phyloP scores from a whole-genome alignment of 805 yeast genomes.

The Ogataea minuta region DNA sequence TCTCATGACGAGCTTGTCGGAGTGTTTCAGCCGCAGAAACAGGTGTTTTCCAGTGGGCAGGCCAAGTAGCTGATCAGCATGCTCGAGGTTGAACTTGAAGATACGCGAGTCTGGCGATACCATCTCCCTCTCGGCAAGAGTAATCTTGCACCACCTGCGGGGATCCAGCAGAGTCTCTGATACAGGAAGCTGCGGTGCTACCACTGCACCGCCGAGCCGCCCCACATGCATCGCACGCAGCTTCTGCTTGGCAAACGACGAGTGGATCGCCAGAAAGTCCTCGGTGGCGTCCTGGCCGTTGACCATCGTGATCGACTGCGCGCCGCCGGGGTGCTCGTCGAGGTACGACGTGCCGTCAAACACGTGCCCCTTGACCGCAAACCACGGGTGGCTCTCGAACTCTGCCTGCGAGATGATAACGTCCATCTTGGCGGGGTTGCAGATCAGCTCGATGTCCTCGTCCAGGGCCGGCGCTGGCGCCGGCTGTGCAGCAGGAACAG shows the following conservation, averaged over 20 bases:
- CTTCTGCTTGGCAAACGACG: conserved; percentile 29
- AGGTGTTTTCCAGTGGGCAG: conserved; percentile 35
- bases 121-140: conserved; percentile 21
- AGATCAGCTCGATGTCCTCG: conserved; percentile 31
- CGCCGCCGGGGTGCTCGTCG: conserved; percentile 35
- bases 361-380: conserved; percentile 35
- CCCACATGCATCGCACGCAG: conserved; percentile 31
- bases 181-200: not conserved
- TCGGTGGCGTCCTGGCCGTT: conserved; percentile 33
- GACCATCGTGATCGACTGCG: conserved; percentile 26
- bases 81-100: conserved; percentile 32
- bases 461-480: too few species aligned
- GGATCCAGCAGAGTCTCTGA: conserved; percentile 28
- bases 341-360: conserved; percentile 36
- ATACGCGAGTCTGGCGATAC: conserved; percentile 32
- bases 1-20: conserved; percentile 31
- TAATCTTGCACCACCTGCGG: conserved; percentile 30
- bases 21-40: conserved; percentile 28
- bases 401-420: conserved; percentile 21
- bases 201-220: conserved; percentile 12
- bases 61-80: conserved; percentile 33
- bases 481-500: too few species aligned
- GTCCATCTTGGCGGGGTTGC: conserved; percentile 26
- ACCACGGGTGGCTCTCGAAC: conserved; percentile 30
- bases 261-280: conserved; percentile 36